These are phyloP conservation scores for Exserohilum turcica DNA, from an alignment of 2,329 filamentous ascomycete species.

Conservation along the genomic window DNA sequence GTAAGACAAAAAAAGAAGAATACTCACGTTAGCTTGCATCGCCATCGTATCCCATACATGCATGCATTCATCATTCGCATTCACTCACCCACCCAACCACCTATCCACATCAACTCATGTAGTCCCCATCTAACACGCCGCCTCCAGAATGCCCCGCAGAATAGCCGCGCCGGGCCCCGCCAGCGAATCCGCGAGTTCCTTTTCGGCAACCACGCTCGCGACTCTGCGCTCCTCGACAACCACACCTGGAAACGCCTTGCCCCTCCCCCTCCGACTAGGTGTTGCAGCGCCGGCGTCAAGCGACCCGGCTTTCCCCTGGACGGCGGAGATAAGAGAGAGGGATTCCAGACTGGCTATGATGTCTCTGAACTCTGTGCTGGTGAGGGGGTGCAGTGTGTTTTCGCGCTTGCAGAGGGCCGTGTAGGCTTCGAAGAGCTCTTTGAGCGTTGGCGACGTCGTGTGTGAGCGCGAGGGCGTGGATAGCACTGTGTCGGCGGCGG, in stretches of 20 bases:
- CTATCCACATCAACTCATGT: background rate
- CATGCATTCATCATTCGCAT: background rate
- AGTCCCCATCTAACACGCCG: slow-evolving; percentile 15
- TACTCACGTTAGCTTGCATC: no score
- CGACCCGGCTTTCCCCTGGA: slow-evolving; percentile 73
- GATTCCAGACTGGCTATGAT: slow-evolving; percentile 90
- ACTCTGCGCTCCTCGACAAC: slow-evolving; percentile 75
- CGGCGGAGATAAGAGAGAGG: slow-evolving; percentile 73
- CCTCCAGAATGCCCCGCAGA: slow-evolving; percentile 42
- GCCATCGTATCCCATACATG: no score
- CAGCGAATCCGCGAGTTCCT: slow-evolving; percentile 74
- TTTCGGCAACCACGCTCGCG: slow-evolving; percentile 78
- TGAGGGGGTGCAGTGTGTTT: slow-evolving; percentile 86
- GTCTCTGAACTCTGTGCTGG: slow-evolving; percentile 90
- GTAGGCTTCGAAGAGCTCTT: slow-evolving; percentile 83
- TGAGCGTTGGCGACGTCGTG: slow-evolving; percentile 76
- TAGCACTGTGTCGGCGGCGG: slow-evolving; percentile 35
- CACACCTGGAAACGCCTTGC: slow-evolving; percentile 51
- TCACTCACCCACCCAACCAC: no score
- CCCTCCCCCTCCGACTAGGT: slow-evolving; percentile 70
- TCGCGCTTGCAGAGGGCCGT: slow-evolving; percentile 81
- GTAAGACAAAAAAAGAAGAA: no score
- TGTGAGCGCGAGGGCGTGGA: slow-evolving; percentile 52
- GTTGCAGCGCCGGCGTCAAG: slow-evolving; percentile 66
- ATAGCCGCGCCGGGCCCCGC: slow-evolving; percentile 56